Evolutionary conservation across 106 monocot species (phyloP).

Genomic region (Dendrobium officinale): DNA sequence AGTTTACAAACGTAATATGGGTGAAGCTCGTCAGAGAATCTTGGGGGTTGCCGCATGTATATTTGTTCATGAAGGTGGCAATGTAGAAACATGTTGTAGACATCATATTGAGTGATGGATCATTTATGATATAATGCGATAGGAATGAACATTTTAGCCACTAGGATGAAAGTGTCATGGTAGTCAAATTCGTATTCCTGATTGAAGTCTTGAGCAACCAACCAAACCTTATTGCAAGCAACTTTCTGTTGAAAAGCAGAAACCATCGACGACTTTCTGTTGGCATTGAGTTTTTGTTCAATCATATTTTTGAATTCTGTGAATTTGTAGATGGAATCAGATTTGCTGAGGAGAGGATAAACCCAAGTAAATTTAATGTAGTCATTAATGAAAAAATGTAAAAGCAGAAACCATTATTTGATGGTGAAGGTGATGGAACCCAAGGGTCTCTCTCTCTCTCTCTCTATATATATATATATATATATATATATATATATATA

Average conservation of each 20-base stretch:
- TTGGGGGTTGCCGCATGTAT: too few relatives aligned
- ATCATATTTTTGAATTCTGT: neutral
- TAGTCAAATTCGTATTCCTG: neutral
- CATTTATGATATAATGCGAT: neutral
- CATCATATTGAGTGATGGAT: too few relatives aligned
- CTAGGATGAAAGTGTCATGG: neutral
- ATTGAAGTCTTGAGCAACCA: neutral
- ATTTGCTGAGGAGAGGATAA: neutral
- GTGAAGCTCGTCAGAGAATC: too few relatives aligned
- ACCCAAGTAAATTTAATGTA: neutral
- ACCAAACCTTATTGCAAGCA: neutral
- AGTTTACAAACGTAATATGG: too few relatives aligned
- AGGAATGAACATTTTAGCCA: neutral
- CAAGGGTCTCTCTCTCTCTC: too few relatives aligned
- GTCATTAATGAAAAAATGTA: neutral
- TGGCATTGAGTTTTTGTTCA: neutral
- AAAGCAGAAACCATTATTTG: neutral
- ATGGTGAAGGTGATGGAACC: neutral
- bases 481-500: neutral
- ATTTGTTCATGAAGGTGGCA: too few relatives aligned
- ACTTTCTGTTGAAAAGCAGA: neutral
- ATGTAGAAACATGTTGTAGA: too few relatives aligned
- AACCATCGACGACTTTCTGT: too few relatives aligned
- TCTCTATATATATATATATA: too few relatives aligned
- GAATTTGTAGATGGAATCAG: neutral